Percentiles rank a stretch among this genome's conserved stretches.
Evolutionary conservation across 164 flowering plant genomes (phyloP).

Genomic region (Liquidambar formosana): DNA sequence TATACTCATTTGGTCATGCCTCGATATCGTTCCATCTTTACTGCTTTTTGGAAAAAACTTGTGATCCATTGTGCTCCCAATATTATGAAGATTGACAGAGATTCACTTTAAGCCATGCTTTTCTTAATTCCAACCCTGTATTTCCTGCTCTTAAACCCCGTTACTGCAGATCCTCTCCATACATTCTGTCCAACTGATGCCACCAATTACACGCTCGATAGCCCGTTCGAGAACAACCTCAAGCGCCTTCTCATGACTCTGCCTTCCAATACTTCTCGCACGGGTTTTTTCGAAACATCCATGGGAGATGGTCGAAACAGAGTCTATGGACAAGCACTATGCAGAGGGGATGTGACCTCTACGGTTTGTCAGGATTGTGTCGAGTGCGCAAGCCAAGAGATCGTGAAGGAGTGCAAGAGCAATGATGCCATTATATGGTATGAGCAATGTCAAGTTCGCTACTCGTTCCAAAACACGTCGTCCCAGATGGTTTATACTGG

Average conservation of each 20-base stretch:
- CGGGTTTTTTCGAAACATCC: slow-evolving; percentile 25
- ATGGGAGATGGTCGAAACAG: slow-evolving; percentile 14
- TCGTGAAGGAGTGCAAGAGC: slow-evolving; percentile 8
- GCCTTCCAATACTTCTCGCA: slow-evolving; percentile 17
- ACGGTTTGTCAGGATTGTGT: slow-evolving; percentile 24
- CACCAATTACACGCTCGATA: slow-evolving; percentile 8
- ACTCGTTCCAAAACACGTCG: slow-evolving; percentile 16
- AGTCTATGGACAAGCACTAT: slow-evolving; percentile 32
- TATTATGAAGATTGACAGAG: not conserved
- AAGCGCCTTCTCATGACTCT: slow-evolving; percentile 22
- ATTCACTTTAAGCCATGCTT: not conserved
- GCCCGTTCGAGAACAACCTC: slow-evolving; percentile 25
- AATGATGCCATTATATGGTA: slow-evolving; percentile 26
- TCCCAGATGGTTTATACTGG: slow-evolving; percentile 5
- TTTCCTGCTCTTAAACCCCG: not conserved
- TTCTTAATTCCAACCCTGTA: not conserved
- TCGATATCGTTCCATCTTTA: too few relatives aligned
- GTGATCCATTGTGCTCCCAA: not conserved
- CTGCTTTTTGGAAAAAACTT: not conserved
- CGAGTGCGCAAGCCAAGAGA: slow-evolving; percentile 2
- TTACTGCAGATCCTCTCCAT: slow-evolving; percentile 8
- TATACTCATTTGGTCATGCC: too few relatives aligned
- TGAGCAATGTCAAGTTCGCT: slow-evolving; percentile 23
- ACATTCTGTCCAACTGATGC: not conserved
- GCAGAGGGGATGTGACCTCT: slow-evolving; percentile 31